A percentile compares a stretch with the other conserved stretches of the same genome.
Conservation (phyloP, 345 rosid species). For the Excoecaria cochinchinensis region DNA sequence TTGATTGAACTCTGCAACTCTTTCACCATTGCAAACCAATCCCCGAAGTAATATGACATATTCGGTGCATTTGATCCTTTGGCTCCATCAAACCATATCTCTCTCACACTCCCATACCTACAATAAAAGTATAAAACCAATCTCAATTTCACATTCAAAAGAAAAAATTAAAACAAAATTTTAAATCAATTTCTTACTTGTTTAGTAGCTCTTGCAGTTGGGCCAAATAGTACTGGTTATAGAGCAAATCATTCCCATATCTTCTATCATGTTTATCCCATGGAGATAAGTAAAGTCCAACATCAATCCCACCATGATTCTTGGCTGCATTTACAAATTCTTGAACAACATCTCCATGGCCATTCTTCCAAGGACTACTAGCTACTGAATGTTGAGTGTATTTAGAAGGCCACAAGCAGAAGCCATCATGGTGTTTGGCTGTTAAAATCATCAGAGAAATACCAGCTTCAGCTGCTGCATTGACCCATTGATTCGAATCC, state of each 20-base stretch:
- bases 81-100: constrained; percentile 83
- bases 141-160: not conserved
- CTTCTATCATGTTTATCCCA: constrained; percentile 73
- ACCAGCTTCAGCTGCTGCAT: constrained; percentile 51
- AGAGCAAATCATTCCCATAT: constrained; percentile 56
- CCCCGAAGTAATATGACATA: constrained; percentile 59
- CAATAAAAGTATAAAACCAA: not conserved
- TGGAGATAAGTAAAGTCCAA: constrained; percentile 65
- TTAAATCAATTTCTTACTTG: constrained; percentile 27
- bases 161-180: not conserved
- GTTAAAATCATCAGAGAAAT: constrained; percentile 58
- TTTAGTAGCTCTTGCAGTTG: constrained; percentile 64
- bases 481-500: constrained; percentile 54
- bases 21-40: constrained; percentile 76
- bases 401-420: constrained; percentile 70
- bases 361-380: constrained; percentile 59
- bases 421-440: constrained; percentile 82
- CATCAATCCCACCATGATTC: constrained; percentile 43
- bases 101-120: constrained; percentile 57
- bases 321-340: constrained; percentile 50
- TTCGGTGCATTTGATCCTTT: constrained; percentile 60
- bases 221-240: constrained; percentile 69
- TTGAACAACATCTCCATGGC: constrained; percentile 58
- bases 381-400: constrained; percentile 64
- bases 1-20: constrained; percentile 70